phyloP scores from a whole-genome alignment of 2,329 filamentous ascomycete species.

The Aureobasidium leucospermi region DNA sequence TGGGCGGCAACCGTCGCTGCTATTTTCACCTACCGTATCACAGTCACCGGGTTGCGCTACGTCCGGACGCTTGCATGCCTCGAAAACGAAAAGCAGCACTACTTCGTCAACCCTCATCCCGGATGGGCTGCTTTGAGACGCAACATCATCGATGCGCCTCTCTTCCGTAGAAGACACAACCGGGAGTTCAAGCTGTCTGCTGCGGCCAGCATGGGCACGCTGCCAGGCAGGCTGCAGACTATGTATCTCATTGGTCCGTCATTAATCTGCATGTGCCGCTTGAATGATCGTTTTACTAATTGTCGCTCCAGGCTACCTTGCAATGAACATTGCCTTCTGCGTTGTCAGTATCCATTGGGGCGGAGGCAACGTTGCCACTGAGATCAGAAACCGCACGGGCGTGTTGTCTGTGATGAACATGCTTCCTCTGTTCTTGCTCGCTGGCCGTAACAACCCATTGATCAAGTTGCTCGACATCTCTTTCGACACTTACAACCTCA shows the following conservation, averaged over 20 bases:
- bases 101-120: conserved; percentile 61
- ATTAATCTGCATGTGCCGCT: not conserved
- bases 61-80: conserved; percentile 68
- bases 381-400: conserved; percentile 62
- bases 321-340: conserved; percentile 40
- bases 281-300: not conserved
- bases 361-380: conserved; percentile 55
- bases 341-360: conserved; percentile 51
- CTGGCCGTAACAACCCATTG: conserved; percentile 70
- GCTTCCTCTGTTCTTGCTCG: conserved; percentile 67
- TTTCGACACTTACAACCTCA: conserved; percentile 75
- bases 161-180: conserved; percentile 42
- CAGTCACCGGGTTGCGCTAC: conserved; percentile 56
- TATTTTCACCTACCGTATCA: conserved; percentile 61
- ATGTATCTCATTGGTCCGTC: conserved; percentile 33
- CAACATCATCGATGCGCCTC: conserved; percentile 39
- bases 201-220: conserved; percentile 42
- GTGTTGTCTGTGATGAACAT: conserved; percentile 68
- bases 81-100: conserved; percentile 62
- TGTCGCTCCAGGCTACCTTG: conserved; percentile 33
- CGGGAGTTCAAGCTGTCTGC: conserved; percentile 44
- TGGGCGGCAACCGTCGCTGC: conserved; percentile 56
- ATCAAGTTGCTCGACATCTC: conserved; percentile 65
- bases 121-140: conserved; percentile 39
- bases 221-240: conserved; percentile 42